Conservation (phyloP, 768 basidiomycete genomes). For the Boletus huronensis region DNA sequence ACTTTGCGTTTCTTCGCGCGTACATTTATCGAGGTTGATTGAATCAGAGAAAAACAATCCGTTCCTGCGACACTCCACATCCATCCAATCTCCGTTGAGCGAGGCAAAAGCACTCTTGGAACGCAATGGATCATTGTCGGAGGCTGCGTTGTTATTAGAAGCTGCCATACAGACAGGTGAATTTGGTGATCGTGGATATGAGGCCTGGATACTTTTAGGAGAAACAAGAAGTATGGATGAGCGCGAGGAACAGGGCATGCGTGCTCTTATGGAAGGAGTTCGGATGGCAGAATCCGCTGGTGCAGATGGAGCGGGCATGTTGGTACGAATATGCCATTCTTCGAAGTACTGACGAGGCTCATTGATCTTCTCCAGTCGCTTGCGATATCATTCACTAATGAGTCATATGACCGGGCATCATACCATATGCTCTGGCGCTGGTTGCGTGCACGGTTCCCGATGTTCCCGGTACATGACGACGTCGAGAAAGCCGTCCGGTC, state of each 20-base stretch:
- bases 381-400: constrained; percentile 95
- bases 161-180: constrained; percentile 85
- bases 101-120: constrained; percentile 77
- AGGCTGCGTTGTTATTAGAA: constrained; percentile 84
- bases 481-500: constrained; percentile 50
- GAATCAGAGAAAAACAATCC: constrained; percentile 66
- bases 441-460: constrained; percentile 66
- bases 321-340: constrained; percentile 44
- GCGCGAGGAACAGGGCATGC: constrained; percentile 78
- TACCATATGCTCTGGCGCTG: constrained; percentile 84
- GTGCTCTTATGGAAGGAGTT: constrained; percentile 73
- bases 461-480: constrained; percentile 51
- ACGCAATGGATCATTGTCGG: constrained; percentile 80
- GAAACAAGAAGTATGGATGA: constrained; percentile 90
- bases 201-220: constrained; percentile 90
- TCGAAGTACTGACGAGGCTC: constrained; percentile 3
- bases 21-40: constrained; percentile 2
- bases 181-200: constrained; percentile 76
- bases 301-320: constrained; percentile 66
- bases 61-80: constrained; percentile 51
- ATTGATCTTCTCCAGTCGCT: constrained; percentile 58
- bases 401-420: constrained; percentile 83
- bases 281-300: constrained; percentile 60
- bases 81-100: constrained; percentile 48
- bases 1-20: background rate